Evolutionary conservation across 805 yeast species (phyloP).

Genomic region (Ogataea degrootiae): DNA sequence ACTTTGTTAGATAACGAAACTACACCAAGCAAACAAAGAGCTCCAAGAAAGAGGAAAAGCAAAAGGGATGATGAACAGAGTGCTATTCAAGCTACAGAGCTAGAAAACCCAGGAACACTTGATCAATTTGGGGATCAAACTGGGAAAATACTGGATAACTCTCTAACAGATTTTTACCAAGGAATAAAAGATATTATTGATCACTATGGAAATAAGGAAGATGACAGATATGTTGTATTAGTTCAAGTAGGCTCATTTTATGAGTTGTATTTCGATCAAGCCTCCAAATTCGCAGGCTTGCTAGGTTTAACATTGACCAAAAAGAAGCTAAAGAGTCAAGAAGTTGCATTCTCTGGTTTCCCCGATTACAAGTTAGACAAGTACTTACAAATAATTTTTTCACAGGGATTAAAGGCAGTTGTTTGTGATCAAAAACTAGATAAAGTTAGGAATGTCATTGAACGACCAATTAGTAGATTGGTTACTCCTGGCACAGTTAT

Average conservation of each 20-base stretch:
- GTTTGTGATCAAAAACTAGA: conserved; percentile 63
- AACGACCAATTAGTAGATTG: conserved; percentile 70
- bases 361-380: conserved; percentile 69
- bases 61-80: not conserved
- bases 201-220: conserved; percentile 16
- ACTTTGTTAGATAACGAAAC: too few relatives aligned
- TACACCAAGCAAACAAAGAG: not conserved
- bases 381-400: conserved; percentile 69
- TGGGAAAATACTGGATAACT: conserved; percentile 11
- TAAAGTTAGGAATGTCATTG: conserved; percentile 34
- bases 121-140: conserved; percentile 16
- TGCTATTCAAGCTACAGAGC: not conserved
- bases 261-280: conserved; percentile 87
- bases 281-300: conserved; percentile 63
- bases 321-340: conserved; percentile 39
- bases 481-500: conserved; percentile 91
- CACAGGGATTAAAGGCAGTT: conserved; percentile 67
- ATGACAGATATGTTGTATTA: conserved; percentile 45
- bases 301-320: conserved; percentile 69
- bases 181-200: conserved; percentile 25
- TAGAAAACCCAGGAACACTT: not conserved
- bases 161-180: conserved; percentile 28
- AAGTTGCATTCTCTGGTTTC: conserved; percentile 86
- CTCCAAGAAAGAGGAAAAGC: not conserved
- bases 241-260: conserved; percentile 87